Conservation (phyloP, 768 basidiomycete species). For the Mycena indigotica region DNA sequence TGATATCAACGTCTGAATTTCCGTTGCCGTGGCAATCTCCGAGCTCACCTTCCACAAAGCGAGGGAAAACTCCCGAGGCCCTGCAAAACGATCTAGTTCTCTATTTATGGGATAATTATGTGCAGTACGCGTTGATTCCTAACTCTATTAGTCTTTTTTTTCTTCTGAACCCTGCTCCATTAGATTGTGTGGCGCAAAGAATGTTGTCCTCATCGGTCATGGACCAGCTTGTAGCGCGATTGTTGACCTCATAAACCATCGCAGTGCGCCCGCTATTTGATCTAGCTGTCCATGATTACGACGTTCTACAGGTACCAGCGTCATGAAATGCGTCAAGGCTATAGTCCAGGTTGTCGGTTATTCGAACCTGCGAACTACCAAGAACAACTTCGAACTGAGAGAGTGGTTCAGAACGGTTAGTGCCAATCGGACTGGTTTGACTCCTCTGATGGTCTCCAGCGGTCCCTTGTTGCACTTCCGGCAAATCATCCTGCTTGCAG, state of each 20-base stretch:
- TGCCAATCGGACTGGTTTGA: no score
- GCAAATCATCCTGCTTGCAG: slow-evolving; percentile 55
- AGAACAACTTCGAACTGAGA: slow-evolving; percentile 56
- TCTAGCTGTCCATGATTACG: neutral
- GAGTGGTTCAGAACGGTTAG: slow-evolving; percentile 75
- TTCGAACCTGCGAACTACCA: slow-evolving; percentile 56
- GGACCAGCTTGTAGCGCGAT: slow-evolving; percentile 80
- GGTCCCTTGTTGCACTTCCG: slow-evolving; percentile 73
- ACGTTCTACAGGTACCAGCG: slow-evolving; percentile 44
- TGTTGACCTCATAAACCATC: slow-evolving; percentile 69
- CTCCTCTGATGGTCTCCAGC: no score
- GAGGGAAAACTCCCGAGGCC: slow-evolving; percentile 44
- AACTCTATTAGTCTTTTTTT: no score
- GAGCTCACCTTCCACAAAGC: slow-evolving; percentile 28
- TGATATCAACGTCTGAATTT: slow-evolving; percentile 17
- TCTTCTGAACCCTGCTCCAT: slow-evolving; percentile 1
- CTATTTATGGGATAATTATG: slow-evolving; percentile 96
- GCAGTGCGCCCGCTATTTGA: slow-evolving; percentile 51
- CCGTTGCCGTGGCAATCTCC: neutral
- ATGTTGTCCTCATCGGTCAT: slow-evolving; percentile 84
- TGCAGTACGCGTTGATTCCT: slow-evolving; percentile 66
- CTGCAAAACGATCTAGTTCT: slow-evolving; percentile 62
- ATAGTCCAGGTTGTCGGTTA: slow-evolving; percentile 81
- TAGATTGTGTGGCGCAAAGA: slow-evolving; percentile 72
- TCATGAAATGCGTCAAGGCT: slow-evolving; percentile 65